Percentiles rank a stretch among this genome's conserved stretches.
These are phyloP conservation scores for Pythium periplocum DNA, from an alignment of 352 stramenopile species.

Conservation along the genomic window DNA sequence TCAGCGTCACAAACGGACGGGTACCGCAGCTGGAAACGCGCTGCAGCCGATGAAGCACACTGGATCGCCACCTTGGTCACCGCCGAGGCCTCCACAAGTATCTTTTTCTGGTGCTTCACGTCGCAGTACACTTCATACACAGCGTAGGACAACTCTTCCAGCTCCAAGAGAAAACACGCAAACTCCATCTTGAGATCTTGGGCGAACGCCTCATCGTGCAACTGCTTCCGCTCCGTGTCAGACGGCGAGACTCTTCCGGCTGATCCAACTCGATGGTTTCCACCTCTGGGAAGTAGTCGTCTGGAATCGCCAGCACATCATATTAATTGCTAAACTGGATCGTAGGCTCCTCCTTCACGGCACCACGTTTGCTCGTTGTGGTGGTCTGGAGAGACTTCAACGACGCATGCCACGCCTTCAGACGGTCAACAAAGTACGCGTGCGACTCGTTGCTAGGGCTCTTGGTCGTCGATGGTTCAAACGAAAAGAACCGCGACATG, in stretches of 20 bases:
- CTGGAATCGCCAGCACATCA: neutral
- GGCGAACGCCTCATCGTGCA: conserved; percentile 20
- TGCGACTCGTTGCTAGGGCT: neutral
- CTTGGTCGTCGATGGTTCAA: too few species aligned
- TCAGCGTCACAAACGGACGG: conserved; percentile 11
- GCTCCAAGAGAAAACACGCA: conserved; percentile 22
- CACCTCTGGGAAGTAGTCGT: conserved; percentile 2
- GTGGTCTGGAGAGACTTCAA: neutral
- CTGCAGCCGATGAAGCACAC: conserved; percentile 9
- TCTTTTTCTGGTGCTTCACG: conserved; percentile 27
- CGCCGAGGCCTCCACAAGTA: conserved; percentile 25
- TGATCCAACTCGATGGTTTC: neutral
- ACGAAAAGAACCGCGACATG: neutral
- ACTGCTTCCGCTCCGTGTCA: neutral
- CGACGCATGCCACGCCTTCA: neutral
- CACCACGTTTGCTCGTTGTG: neutral
- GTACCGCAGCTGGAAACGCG: conserved; percentile 15
- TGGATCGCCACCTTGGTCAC: conserved; percentile 25
- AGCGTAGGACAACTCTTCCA: conserved; percentile 3
- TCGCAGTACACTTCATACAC: conserved; percentile 21
- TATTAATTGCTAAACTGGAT: neutral
- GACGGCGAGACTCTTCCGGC: neutral
- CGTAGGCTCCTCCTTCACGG: neutral
- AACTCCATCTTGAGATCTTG: conserved; percentile 21
- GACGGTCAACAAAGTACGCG: neutral